Conservation (phyloP, 2,329 filamentous ascomycete genomes). For the Aspergillus neoniger region DNA sequence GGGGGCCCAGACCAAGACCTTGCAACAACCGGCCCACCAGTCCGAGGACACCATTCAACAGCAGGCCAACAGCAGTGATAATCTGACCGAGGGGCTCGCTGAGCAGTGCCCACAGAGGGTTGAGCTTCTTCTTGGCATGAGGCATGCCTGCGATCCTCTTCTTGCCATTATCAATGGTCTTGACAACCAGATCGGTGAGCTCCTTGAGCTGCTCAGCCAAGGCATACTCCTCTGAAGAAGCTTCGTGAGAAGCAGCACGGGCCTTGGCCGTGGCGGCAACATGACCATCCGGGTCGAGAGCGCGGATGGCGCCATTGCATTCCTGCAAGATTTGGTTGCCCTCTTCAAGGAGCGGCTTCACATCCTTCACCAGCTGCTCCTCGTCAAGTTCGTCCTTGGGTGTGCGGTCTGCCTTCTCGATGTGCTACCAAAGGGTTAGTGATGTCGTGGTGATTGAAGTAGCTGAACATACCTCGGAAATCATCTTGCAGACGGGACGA, state of each 20-base stretch:
- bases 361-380: constrained; percentile 80
- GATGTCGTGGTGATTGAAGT: constrained; percentile 6
- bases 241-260: constrained; percentile 72
- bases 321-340: constrained; percentile 79
- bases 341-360: constrained; percentile 87
- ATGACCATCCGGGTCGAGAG: constrained; percentile 82
- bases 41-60: constrained; percentile 79
- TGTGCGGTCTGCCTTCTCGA: constrained; percentile 77
- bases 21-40: constrained; percentile 79
- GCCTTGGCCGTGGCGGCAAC: constrained; percentile 85
- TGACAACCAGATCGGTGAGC: constrained; percentile 76
- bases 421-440: constrained; percentile 54
- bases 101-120: constrained; percentile 77
- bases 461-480: constrained; percentile 65
- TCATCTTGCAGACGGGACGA: constrained; percentile 81
- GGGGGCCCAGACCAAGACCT: constrained; percentile 76
- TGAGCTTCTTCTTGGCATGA: constrained; percentile 91
- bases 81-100: constrained; percentile 87
- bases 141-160: constrained; percentile 89
- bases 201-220: constrained; percentile 84
- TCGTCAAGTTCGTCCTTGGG: constrained; percentile 88
- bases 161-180: constrained; percentile 84
- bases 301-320: constrained; percentile 82
- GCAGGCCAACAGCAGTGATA: constrained; percentile 79
- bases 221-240: constrained; percentile 78